Base-by-base conservation (phyloP, 345 rosid genomes). In the Moringa oleifera region DNA sequence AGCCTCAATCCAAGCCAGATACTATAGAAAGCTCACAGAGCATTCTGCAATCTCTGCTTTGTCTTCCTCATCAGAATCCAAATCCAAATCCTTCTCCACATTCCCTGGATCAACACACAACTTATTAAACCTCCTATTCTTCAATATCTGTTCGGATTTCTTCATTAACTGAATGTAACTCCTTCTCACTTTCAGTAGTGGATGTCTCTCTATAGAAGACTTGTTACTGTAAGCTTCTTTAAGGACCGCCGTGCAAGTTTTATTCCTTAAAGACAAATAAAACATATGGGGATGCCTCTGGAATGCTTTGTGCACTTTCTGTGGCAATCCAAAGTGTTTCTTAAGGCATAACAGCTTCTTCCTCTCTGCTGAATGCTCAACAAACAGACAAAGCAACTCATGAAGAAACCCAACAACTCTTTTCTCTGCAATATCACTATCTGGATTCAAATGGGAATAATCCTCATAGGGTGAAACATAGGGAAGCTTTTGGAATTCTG, bases 221-320 rank as follows among this genome's bases (percentile, higher is more conserved):
- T 79, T 77, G 16, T 78, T 85, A 5, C 71, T 60, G 72, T 78
- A 85, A 65, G 96, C 80, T 80, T 92, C 90, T 80, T 87, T 92
- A 19, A 92, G 85, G 65, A 91, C 80, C 0, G 85, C 85, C 0
- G 95, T 84, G 64, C 98, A 79, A 11, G 95, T 92, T 31, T 82
- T 81, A 47, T 80, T 89, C 81, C 62, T 83, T 60, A 77, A 71
- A 65, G 95, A 87, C 81, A 87, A 73, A 76, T 87, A 91, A 64
- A 91, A 91, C 20, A 86, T 68, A 52, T 83, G 83, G 2, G 95
- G 87, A 78, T 91, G 96, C 73, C 96, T 83, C 80, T 91, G 95
- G 75, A 89, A 91, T 0, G 95, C 92, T 82, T 76, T 91, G 68
- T 91, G 98, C 60, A 87, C 80, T 62, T 81, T 85, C 63, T 83